phyloP scores from a whole-genome alignment of 768 basidiomycete genomes.

The Auricularia sp. region DNA sequence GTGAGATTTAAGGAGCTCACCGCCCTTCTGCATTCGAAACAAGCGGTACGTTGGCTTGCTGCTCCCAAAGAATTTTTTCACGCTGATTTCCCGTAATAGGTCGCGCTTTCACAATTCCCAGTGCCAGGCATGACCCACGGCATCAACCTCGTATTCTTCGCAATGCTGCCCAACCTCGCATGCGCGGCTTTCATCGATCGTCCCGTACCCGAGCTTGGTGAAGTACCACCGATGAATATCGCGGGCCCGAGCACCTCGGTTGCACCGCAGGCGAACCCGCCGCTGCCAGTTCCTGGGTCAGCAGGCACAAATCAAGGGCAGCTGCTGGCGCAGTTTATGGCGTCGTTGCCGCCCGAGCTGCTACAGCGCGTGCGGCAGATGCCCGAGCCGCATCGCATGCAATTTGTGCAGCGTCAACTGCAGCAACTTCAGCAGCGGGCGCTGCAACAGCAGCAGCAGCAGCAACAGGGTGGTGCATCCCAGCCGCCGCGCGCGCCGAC shows the following conservation, averaged over 20 bases:
- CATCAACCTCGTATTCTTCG: constrained; percentile 41
- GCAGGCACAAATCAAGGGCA: neutral
- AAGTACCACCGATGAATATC: neutral
- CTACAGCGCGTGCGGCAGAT: neutral
- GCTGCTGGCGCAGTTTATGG: neutral
- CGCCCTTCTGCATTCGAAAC: constrained; percentile 32
- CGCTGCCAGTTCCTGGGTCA: neutral
- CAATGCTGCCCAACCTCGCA: constrained; percentile 14
- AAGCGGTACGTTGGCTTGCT: constrained; percentile 31
- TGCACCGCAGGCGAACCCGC: neutral
- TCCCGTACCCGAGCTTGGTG: neutral
- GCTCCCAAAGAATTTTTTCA: constrained; percentile 2
- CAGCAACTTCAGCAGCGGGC: constrained; percentile 13
- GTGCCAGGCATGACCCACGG: constrained; percentile 25
- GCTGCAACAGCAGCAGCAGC: constrained; percentile 9
- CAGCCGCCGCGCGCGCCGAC: constrained; percentile 8
- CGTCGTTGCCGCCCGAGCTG: neutral
- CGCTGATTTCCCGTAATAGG: constrained; percentile 31
- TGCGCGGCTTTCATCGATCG: neutral
- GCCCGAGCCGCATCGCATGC: neutral
- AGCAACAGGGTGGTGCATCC: constrained; percentile 11
- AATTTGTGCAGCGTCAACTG: neutral
- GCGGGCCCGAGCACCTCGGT: no score
- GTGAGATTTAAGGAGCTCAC: constrained; percentile 33
- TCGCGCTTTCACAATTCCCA: constrained; percentile 34